phyloP scores from a whole-genome alignment of 305 asterid genomes.

The Fraxinus velutina region DNA sequence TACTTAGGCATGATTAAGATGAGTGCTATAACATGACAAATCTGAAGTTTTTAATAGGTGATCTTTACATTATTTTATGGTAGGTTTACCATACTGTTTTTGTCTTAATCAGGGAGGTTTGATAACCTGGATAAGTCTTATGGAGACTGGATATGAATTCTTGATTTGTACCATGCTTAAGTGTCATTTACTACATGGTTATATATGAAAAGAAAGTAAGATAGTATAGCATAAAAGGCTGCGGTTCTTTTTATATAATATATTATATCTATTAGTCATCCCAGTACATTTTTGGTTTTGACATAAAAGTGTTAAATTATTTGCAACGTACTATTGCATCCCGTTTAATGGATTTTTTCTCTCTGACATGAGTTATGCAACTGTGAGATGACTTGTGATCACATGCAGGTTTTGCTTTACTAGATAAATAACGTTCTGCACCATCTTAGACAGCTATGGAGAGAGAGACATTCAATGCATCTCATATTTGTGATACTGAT shows the following conservation, averaged over 20 bases:
- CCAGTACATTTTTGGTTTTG: neutral
- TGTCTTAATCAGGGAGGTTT: neutral
- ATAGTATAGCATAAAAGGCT: neutral
- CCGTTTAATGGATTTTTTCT: neutral
- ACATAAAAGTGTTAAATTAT: neutral
- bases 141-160: neutral
- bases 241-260: neutral
- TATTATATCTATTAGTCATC: neutral
- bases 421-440: neutral
- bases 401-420: neutral
- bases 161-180: neutral
- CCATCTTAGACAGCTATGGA: neutral
- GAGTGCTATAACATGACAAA: neutral
- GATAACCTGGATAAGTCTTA: neutral
- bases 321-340: neutral
- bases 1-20: slow-evolving; percentile 7
- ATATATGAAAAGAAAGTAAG: neutral
- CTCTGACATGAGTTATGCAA: neutral
- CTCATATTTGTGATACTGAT: neutral
- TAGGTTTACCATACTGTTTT: neutral
- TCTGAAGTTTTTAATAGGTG: neutral
- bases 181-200: neutral
- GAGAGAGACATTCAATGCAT: neutral
- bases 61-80: neutral
- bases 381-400: neutral